These are phyloP conservation scores for Umbelopsis sp. DNA, from an alignment of 192 early-diverging fungal species.

Conservation along the genomic window DNA sequence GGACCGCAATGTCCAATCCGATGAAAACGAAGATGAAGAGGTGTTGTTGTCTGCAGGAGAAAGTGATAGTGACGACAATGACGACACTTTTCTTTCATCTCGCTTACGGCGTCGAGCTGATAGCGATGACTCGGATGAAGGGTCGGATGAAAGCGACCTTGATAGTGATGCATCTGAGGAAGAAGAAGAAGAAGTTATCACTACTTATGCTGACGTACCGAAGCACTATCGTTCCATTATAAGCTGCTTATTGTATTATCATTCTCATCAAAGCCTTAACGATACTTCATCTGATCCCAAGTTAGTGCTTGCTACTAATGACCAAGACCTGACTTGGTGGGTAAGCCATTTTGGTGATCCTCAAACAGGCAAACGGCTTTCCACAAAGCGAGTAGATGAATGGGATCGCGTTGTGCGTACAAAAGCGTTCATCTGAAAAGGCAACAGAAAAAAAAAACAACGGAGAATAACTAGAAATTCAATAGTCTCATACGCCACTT, in stretches of 20 bases:
- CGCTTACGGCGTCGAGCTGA: background rate
- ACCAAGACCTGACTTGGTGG: slow-evolving; percentile 49
- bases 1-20: background rate
- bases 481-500: too few relatives aligned
- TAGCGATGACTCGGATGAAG: slow-evolving; percentile 20
- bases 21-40: slow-evolving; percentile 20
- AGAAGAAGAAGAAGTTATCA: slow-evolving; percentile 31
- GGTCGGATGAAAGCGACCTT: slow-evolving; percentile 16
- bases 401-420: slow-evolving; percentile 31
- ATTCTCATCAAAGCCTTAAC: slow-evolving; percentile 28
- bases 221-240: slow-evolving; percentile 50
- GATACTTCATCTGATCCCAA: slow-evolving; percentile 13
- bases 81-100: background rate
- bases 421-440: background rate
- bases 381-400: slow-evolving; percentile 30
- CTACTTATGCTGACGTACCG: slow-evolving; percentile 47
- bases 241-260: slow-evolving; percentile 47
- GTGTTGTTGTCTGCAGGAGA: background rate
- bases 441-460: background rate
- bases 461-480: background rate
- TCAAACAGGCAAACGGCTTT: slow-evolving; percentile 22
- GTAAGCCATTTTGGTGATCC: slow-evolving; percentile 50
- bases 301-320: slow-evolving; percentile 54
- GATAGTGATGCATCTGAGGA: slow-evolving; percentile 16
- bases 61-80: slow-evolving; percentile 7